Percentiles rank a stretch among this genome's conserved stretches.
phyloP scores from a whole-genome alignment of 768 basidiomycete genomes.

The Lactifluus piperatus region DNA sequence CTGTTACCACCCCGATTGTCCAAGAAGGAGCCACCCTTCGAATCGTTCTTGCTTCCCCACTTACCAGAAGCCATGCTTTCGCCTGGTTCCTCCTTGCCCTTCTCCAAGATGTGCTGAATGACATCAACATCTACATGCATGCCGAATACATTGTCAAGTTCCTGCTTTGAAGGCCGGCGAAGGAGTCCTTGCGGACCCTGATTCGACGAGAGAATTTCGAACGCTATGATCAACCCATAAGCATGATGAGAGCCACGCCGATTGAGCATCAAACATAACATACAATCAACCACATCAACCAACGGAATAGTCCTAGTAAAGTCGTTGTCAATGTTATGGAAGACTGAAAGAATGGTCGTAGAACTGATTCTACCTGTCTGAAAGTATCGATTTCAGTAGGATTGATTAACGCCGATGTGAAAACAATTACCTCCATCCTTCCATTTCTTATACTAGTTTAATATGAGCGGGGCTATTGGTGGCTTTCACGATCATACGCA shows the following conservation, averaged over 20 bases:
- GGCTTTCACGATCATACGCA: conserved; percentile 27
- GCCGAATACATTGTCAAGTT: conserved; percentile 67
- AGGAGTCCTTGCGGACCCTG: conserved; percentile 77
- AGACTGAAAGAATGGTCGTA: conserved; percentile 49
- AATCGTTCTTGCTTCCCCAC: conserved; percentile 22
- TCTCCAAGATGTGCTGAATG: conserved; percentile 46
- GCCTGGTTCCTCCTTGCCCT: conserved; percentile 49
- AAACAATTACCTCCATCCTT: conserved; percentile 58
- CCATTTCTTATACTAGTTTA: conserved; percentile 63
- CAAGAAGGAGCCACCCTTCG: conserved; percentile 10
- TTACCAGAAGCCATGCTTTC: conserved; percentile 35
- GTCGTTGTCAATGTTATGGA: conserved; percentile 8
- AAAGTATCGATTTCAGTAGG: conserved; percentile 17
- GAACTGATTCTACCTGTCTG: conserved; percentile 55
- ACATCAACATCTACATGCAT: conserved; percentile 59
- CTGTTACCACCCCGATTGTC: conserved; percentile 13
- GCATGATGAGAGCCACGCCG: background rate
- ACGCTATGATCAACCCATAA: conserved; percentile 38
- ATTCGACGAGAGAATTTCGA: conserved; percentile 55
- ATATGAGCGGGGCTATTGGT: conserved; percentile 1
- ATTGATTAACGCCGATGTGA: conserved; percentile 17
- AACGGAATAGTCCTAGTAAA: conserved; percentile 53
- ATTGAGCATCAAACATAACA: conserved; percentile 24
- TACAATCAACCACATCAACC: conserved; percentile 75
- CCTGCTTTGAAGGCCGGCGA: conserved; percentile 69